Conservation (phyloP, 352 stramenopile species). For the Blastocystis sp. region DNA sequence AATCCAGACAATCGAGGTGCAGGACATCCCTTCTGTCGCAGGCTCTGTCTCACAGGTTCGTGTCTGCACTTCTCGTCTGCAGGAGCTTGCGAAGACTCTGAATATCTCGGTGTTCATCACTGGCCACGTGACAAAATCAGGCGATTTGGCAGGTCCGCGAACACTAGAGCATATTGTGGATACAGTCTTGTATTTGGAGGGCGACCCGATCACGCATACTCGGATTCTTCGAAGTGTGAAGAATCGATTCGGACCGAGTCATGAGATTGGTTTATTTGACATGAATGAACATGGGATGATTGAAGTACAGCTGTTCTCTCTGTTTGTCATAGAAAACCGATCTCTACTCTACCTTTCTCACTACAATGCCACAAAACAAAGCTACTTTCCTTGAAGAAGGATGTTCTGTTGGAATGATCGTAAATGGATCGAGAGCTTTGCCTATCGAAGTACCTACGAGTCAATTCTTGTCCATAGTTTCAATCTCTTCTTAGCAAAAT, state of each 20-base stretch:
- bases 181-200: slow-evolving; percentile 58
- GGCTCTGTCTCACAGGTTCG: slow-evolving; percentile 24
- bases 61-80: slow-evolving; percentile 24
- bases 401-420: slow-evolving; percentile 27
- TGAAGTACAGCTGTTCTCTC: neutral
- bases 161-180: slow-evolving; percentile 56
- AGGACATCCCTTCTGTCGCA: neutral
- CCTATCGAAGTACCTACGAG: neutral
- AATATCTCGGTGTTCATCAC: slow-evolving; percentile 48
- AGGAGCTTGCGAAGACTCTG: slow-evolving; percentile 41
- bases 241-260: slow-evolving; percentile 33
- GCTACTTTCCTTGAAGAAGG: neutral
- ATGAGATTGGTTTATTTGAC: slow-evolving; percentile 48
- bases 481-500: slow-evolving; percentile 47
- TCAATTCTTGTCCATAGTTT: neutral
- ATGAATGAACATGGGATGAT: slow-evolving; percentile 49
- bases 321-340: slow-evolving; percentile 31
- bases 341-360: slow-evolving; percentile 26
- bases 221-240: slow-evolving; percentile 46
- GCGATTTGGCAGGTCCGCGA: slow-evolving; percentile 43
- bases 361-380: neutral
- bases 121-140: slow-evolving; percentile 55
- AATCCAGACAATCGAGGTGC: slow-evolving; percentile 42
- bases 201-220: neutral
- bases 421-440: slow-evolving; percentile 25